phyloP scores from a whole-genome alignment of 176 grass and related monocot species.

The Themeda triandra region DNA sequence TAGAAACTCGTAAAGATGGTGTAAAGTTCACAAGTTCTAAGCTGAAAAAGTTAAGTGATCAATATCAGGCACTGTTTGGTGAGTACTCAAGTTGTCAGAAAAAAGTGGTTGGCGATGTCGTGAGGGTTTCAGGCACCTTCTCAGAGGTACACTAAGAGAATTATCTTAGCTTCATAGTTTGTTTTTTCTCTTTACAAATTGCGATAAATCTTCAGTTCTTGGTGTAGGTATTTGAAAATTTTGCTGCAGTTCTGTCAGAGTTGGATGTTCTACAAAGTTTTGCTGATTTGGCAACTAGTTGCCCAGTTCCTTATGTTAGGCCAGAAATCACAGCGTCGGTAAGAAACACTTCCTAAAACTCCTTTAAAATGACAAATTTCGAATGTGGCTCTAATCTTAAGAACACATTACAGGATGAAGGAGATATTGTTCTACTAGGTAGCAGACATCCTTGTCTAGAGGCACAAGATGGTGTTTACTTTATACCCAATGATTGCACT shows the following conservation, averaged over 20 bases:
- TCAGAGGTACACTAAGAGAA: conserved; percentile 63
- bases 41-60: conserved; percentile 88
- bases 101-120: conserved; percentile 63
- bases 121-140: conserved; percentile 66
- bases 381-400: conserved; percentile 6
- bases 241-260: conserved; percentile 73
- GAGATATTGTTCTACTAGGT: conserved; percentile 92
- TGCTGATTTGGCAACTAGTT: conserved; percentile 83
- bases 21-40: conserved; percentile 90
- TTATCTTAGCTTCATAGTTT: conserved; percentile 2
- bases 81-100: conserved; percentile 84
- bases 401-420: conserved; percentile 63
- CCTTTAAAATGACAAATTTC: conserved; percentile 20
- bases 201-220: conserved; percentile 33
- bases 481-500: conserved; percentile 96
- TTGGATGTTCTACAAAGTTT: conserved; percentile 96
- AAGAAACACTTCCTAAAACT: conserved; percentile 40
- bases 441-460: conserved; percentile 96
- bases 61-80: conserved; percentile 71
- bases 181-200: conserved; percentile 2
- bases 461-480: conserved; percentile 95
- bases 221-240: conserved; percentile 76
- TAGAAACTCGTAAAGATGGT: conserved; percentile 98
- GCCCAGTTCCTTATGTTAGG: conserved; percentile 85
- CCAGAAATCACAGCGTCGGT: conserved; percentile 84